Base-by-base conservation (phyloP, 2,329 filamentous ascomycete species). In the Sphaerulina vaccinii region DNA sequence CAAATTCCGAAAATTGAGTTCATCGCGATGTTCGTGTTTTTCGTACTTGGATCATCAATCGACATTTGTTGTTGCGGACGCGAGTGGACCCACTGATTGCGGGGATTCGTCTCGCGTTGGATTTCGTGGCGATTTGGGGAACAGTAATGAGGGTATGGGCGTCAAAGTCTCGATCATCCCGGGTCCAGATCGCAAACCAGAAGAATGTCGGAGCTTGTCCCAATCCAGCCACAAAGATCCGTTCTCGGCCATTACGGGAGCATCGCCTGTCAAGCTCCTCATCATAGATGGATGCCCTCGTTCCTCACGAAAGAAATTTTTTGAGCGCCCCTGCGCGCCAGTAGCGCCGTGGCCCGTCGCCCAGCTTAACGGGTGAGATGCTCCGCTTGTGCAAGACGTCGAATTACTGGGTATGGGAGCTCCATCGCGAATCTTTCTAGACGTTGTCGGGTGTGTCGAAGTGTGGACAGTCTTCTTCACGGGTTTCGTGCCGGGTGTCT, bases 371-470 rank as follows among this genome's bases (percentile, higher is more conserved):
- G 42, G 23, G 21, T 53, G 39, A 21, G 50, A 53, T 40, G 23
- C 40, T 53, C 50, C 44, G 21, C 36, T 53, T 44, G 42, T 42
- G 37, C 50, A 37, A 46, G 44, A 24, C 44, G 21, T 32, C 50
- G 32, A 53, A 49, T 48, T 53, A 49, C 50, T 53, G 36, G 35
- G 46, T 22, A 42, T 21, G 37, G 23, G 46, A 42, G 46, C 45
- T 41, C 46, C 21, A 49, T 49, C 46, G 46, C 37, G 46, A 49
- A 42, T 42, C 18, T 49, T 38, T 27, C n/a, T 5, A 49, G 37
- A 49, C 37, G 13, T 49, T 49, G 24, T 22, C 46, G 46, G 46
- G 24, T 42, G 46, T 41, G 38, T 42, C 37, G 38, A 42, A 19
- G 37, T 36, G 46, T 36, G 46, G 45, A 22, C 39, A 36, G 29